A percentile compares a stretch with the other conserved stretches of the same genome.
Evolutionary conservation across 306 rosid species (phyloP).

Genomic region (Vigna radiata): DNA sequence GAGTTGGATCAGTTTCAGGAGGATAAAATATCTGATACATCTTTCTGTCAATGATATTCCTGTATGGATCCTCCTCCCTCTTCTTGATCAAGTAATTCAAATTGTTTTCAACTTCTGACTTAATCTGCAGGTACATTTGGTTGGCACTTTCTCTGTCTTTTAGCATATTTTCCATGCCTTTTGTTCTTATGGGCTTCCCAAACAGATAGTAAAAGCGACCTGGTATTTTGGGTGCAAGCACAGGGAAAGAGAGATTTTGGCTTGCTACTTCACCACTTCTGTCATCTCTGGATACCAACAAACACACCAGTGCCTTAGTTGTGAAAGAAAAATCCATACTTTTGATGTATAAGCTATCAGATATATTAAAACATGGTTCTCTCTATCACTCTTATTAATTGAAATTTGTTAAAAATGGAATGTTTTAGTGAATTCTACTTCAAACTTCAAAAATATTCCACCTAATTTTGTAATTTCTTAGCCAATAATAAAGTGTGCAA

Average conservation of each 20-base stretch:
- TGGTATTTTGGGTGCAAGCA: conserved; percentile 71
- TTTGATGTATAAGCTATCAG: background rate
- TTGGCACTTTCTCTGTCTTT: conserved; percentile 71
- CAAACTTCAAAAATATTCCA: background rate
- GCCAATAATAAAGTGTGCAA: too few relatives aligned
- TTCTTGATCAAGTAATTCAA: conserved; percentile 76
- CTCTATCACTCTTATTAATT: too few relatives aligned
- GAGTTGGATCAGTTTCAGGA: conserved; percentile 53
- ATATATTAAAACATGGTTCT: too few relatives aligned
- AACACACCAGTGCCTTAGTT: background rate
- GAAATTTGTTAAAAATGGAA: too few relatives aligned
- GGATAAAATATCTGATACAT: conserved; percentile 54
- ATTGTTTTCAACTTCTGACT: conserved; percentile 72
- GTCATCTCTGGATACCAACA: conserved; percentile 51
- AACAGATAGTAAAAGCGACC: conserved; percentile 87
- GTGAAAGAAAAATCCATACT: conserved; percentile 6
- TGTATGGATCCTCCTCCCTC: conserved; percentile 87
- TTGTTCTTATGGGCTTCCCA: conserved; percentile 82
- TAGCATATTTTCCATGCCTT: conserved; percentile 71
- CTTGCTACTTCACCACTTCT: conserved; percentile 67
- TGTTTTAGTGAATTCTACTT: background rate
- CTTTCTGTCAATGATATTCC: conserved; percentile 75
- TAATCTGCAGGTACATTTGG: conserved; percentile 73
- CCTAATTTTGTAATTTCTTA: too few relatives aligned
- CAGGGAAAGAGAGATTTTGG: conserved; percentile 48